Evolutionary conservation across 2,329 filamentous ascomycete species (phyloP).

Genomic region (Metarhizium robertsii): DNA sequence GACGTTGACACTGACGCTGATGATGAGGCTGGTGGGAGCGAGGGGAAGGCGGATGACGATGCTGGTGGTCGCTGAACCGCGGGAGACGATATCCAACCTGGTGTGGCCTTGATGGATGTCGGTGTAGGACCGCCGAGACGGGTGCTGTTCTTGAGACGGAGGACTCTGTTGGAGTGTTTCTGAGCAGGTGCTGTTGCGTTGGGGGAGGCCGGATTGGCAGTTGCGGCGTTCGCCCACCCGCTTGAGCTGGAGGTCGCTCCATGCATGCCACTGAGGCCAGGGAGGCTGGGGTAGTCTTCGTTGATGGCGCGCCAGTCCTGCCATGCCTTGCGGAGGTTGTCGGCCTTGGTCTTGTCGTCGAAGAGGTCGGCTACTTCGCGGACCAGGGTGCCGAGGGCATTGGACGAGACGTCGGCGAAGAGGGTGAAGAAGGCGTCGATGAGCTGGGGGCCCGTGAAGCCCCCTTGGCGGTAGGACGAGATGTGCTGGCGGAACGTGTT

Average conservation of each 20-base stretch:
- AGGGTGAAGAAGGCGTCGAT: constrained; percentile 82
- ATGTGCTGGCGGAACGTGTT: constrained; percentile 69
- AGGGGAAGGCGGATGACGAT: constrained; percentile 33
- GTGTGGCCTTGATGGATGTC: constrained; percentile 1
- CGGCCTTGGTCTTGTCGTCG: constrained; percentile 68
- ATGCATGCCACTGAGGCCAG: constrained; percentile 61
- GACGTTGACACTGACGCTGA: constrained; percentile 12
- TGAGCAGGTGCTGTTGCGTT: constrained; percentile 29
- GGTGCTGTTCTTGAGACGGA: constrained; percentile 51
- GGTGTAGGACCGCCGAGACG: constrained; percentile 29
- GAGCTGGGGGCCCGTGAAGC: constrained; percentile 63
- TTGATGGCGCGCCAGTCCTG: constrained; percentile 94
- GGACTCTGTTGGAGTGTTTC: constrained; percentile 43
- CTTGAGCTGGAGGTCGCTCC: constrained; percentile 47
- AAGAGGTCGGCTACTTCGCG: constrained; percentile 90
- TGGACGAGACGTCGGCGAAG: constrained; percentile 68
- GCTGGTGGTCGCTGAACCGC: constrained; percentile 11
- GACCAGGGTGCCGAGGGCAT: constrained; percentile 77
- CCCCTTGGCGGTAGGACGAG: constrained; percentile 63
- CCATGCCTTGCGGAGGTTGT: constrained; percentile 73
- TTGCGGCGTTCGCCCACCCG: constrained; percentile 52
- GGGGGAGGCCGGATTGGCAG: constrained; percentile 41
- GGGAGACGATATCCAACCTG: neutral
- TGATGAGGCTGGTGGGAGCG: constrained; percentile 27
- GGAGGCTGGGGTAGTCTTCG: constrained; percentile 86